These are phyloP conservation scores for Gossypium raimondii DNA, from an alignment of 345 rosid species.

Conservation along the genomic window DNA sequence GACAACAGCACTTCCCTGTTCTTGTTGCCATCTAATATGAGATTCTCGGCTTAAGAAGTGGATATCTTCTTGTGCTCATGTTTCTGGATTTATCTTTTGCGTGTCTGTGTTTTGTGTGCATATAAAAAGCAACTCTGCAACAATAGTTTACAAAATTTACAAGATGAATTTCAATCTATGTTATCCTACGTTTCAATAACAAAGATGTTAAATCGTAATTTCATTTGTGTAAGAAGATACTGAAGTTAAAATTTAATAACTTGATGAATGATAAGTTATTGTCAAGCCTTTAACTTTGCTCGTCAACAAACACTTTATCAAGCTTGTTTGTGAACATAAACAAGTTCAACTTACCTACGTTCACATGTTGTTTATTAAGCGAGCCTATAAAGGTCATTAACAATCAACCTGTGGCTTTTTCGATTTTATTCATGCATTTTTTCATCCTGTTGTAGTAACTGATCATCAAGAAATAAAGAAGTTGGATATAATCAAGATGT, in stretches of 20 bases:
- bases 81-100: not conserved
- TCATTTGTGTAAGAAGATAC: not conserved
- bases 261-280: conserved; percentile 1
- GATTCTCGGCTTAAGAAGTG: not conserved
- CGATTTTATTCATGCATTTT: not conserved
- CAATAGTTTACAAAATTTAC: not conserved
- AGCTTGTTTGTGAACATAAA: not conserved
- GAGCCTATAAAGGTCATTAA: not conserved
- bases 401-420: not conserved
- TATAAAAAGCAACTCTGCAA: not conserved
- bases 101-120: not conserved
- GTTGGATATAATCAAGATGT: conserved; percentile 1
- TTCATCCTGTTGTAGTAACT: not conserved
- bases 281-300: not conserved
- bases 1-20: not conserved
- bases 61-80: not conserved
- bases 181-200: not conserved
- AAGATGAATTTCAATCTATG: not conserved
- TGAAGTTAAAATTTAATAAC: not conserved
- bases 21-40: not conserved
- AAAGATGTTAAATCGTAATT: not conserved
- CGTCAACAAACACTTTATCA: not conserved
- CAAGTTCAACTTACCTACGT: not conserved
- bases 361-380: not conserved
- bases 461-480: not conserved